phyloP scores from a whole-genome alignment of 2,329 filamentous ascomycete genomes.

The Sporothrix pseudoabietina region DNA sequence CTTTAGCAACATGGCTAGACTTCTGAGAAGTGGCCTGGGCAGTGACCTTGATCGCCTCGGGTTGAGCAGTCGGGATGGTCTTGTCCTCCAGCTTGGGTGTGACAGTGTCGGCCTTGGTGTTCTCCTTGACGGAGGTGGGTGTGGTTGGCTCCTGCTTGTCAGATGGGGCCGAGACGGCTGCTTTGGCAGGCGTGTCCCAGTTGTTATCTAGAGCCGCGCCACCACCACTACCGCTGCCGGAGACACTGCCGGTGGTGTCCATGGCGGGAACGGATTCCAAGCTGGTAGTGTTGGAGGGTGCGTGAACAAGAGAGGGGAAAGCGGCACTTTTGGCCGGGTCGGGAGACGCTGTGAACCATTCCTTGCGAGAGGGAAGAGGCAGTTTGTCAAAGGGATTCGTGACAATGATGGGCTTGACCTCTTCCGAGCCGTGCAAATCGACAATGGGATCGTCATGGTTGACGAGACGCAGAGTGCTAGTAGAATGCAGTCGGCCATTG shows the following conservation, averaged over 20 bases:
- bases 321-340: neutral
- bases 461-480: neutral
- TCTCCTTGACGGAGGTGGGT: neutral
- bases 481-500: neutral
- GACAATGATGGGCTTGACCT: neutral
- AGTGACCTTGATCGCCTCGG: neutral
- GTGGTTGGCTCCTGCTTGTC: neutral
- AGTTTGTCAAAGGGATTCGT: neutral
- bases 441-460: neutral
- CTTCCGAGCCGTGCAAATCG: neutral
- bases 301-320: neutral
- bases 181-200: neutral
- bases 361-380: neutral
- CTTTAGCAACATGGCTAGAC: neutral
- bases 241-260: neutral
- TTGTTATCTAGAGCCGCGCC: neutral
- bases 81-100: neutral
- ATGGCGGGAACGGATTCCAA: neutral
- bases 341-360: neutral
- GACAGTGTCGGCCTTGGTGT: neutral
- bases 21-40: neutral
- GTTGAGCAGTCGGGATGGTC: neutral
- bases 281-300: neutral
- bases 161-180: neutral
- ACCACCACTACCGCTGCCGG: neutral